Evolutionary conservation across 306 rosid species (phyloP).

Genomic region (Ochetophila trinervis): DNA sequence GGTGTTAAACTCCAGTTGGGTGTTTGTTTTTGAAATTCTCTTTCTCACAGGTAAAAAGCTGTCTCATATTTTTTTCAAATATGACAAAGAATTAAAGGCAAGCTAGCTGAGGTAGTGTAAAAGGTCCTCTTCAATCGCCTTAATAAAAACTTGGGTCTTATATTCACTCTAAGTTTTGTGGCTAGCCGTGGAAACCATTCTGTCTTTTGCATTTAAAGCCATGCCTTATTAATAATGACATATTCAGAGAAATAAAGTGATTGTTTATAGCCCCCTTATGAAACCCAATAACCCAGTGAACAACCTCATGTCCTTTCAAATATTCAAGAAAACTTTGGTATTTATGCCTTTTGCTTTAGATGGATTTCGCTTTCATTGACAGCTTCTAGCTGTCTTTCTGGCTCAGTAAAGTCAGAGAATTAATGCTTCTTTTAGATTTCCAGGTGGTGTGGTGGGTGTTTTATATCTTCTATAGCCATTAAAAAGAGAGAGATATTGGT

Average conservation of each 20-base stretch:
- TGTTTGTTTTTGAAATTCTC: constrained; percentile 23
- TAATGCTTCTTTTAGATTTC: constrained; percentile 54
- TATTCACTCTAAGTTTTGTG: constrained; percentile 44
- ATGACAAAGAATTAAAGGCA: constrained; percentile 40
- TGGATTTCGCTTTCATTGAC: constrained; percentile 64
- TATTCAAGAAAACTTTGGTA: constrained; percentile 34
- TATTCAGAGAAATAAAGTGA: constrained; percentile 64
- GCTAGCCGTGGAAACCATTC: constrained; percentile 19
- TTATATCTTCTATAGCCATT: constrained; percentile 22
- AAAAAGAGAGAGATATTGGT: constrained; percentile 13
- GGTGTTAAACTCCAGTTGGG: constrained; percentile 37
- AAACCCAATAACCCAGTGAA: constrained; percentile 39
- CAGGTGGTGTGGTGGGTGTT: constrained; percentile 57
- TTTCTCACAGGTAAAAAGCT: constrained; percentile 20
- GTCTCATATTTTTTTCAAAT: constrained; percentile 19
- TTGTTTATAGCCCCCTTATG: constrained; percentile 40
- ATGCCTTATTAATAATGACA: constrained; percentile 37
- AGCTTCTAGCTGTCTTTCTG: constrained; percentile 67
- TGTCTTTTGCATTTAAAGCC: constrained; percentile 52
- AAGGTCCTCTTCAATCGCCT: constrained; percentile 26
- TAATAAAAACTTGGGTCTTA: constrained; percentile 44
- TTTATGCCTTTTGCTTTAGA: constrained; percentile 36
- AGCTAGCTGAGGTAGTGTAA: constrained; percentile 48
- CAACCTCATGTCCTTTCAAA: constrained; percentile 66
- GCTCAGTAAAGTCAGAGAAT: constrained; percentile 62